Percentiles rank a stretch among this genome's conserved stretches.
These are phyloP conservation scores for Phytophthora cryptogea DNA, from an alignment of 352 stramenopile species.

Conservation along the genomic window DNA sequence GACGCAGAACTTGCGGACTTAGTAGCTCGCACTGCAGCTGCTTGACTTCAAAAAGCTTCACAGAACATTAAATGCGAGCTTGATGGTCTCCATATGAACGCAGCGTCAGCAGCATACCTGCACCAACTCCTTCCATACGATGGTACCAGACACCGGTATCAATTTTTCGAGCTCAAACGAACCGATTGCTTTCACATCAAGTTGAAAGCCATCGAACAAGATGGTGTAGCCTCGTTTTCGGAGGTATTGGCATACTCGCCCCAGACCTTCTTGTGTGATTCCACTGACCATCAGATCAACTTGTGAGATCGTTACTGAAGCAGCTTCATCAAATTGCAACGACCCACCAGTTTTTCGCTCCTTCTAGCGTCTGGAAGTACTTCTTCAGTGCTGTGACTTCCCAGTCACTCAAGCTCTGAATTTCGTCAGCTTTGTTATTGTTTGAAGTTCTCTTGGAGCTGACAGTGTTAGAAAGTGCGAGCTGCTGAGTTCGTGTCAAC, in stretches of 20 bases:
- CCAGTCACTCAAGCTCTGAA: conserved; percentile 51
- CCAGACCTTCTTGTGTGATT: conserved; percentile 17
- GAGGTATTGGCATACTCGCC: conserved; percentile 27
- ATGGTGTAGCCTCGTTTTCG: conserved; percentile 29
- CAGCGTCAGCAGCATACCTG: conserved; percentile 14
- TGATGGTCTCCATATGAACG: background rate
- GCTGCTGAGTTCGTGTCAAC: conserved; percentile 40
- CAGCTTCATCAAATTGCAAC: background rate
- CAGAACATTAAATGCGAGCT: conserved; percentile 1
- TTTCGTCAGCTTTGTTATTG: conserved; percentile 14
- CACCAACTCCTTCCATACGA: conserved; percentile 30
- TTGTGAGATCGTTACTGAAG: background rate
- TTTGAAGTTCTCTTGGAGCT: conserved; percentile 7
- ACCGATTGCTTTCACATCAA: conserved; percentile 18
- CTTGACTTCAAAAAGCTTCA: conserved; percentile 33
- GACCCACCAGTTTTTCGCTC: conserved; percentile 39
- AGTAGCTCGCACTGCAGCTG: conserved; percentile 40
- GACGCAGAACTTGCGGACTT: conserved; percentile 25
- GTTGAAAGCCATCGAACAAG: conserved; percentile 15
- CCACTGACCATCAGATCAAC: conserved; percentile 15
- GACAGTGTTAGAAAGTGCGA: conserved; percentile 13
- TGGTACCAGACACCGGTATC: conserved; percentile 15
- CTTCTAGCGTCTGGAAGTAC: conserved; percentile 52
- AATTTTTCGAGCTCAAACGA: conserved; percentile 13
- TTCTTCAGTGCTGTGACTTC: conserved; percentile 56